phyloP scores from a whole-genome alignment of 2,329 filamentous ascomycete species.

The Cercospora canescens region DNA sequence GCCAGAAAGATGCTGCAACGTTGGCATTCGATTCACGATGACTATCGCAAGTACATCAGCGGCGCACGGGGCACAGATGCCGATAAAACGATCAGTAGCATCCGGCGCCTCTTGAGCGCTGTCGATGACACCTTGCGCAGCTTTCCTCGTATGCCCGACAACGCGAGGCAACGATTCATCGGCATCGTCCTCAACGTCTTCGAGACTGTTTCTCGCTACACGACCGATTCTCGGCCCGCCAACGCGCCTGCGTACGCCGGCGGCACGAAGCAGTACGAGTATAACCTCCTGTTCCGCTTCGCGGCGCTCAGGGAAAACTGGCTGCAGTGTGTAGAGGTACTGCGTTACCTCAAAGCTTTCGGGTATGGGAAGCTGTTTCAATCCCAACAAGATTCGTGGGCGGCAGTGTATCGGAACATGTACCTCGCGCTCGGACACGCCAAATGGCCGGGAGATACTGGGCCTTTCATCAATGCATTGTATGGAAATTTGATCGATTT shows the following conservation, averaged over 20 bases:
- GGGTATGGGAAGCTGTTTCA: neutral
- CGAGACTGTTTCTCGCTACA: neutral
- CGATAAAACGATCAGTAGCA: slow-evolving; percentile 11
- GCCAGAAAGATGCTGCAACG: slow-evolving; percentile 4
- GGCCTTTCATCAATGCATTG: neutral
- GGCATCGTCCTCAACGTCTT: slow-evolving; percentile 8
- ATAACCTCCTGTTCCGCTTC: slow-evolving; percentile 22
- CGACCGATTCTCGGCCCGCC: neutral
- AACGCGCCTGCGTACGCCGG: slow-evolving; percentile 17
- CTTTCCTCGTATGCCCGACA: slow-evolving; percentile 7
- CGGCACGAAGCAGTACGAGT: slow-evolving; percentile 17
- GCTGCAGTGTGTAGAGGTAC: slow-evolving; percentile 14
- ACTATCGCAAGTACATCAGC: neutral
- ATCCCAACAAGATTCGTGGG: neutral
- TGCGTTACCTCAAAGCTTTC: slow-evolving; percentile 3
- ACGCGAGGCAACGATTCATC: slow-evolving; percentile 2
- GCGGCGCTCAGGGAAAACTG: slow-evolving; percentile 13
- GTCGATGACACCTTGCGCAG: slow-evolving; percentile 10
- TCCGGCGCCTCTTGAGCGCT: slow-evolving; percentile 15
- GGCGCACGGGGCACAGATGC: slow-evolving; percentile 10
- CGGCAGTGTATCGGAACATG: neutral
- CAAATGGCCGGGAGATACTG: neutral
- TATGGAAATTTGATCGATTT: slow-evolving; percentile 6
- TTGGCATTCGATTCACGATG: slow-evolving; percentile 6
- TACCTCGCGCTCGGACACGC: neutral